A percentile compares a stretch with the other conserved stretches of the same genome.
Evolutionary conservation across 805 yeast species (phyloP).

Genomic region (Yarrowia sp.): DNA sequence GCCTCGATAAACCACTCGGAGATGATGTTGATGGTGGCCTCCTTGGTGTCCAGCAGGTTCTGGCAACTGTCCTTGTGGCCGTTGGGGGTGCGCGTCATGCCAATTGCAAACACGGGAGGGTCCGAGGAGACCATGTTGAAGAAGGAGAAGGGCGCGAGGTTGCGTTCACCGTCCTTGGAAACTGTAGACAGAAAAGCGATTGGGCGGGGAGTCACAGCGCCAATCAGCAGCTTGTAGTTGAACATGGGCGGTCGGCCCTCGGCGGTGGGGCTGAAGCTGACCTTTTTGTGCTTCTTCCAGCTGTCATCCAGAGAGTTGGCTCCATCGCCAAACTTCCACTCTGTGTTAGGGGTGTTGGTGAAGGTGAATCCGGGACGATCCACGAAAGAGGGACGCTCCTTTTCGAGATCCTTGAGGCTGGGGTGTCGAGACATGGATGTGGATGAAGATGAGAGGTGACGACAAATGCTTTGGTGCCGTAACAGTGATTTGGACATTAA

Average conservation of each 20-base stretch:
- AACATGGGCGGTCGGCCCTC: conserved; percentile 43
- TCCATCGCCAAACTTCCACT: conserved; percentile 52
- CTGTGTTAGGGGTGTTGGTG: conserved; percentile 37
- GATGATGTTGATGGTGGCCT: conserved; percentile 55
- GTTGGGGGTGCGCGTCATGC: conserved; percentile 45
- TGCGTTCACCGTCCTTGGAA: conserved; percentile 44
- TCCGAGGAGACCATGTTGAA: conserved; percentile 49
- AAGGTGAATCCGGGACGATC: conserved; percentile 29
- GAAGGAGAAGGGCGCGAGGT: conserved; percentile 63
- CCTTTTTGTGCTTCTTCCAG: conserved; percentile 48
- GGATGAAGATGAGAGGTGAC: neutral
- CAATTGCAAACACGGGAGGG: conserved; percentile 58
- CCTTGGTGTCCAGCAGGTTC: conserved; percentile 52
- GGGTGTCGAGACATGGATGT: conserved; percentile 10
- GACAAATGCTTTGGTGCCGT: no score
- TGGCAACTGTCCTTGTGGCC: conserved; percentile 50
- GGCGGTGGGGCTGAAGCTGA: conserved; percentile 50
- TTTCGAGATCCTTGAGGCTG: conserved; percentile 34
- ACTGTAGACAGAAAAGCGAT: conserved; percentile 57
- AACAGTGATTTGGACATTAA: no score
- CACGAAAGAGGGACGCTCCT: conserved; percentile 34
- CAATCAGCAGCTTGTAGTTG: conserved; percentile 52
- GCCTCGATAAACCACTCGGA: conserved; percentile 67
- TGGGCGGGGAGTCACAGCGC: conserved; percentile 60
- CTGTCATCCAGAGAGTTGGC: conserved; percentile 41